These are phyloP conservation scores for Ascochyta viciae-villosae DNA, from an alignment of 2,329 filamentous ascomycete genomes.

Conservation along the genomic window DNA sequence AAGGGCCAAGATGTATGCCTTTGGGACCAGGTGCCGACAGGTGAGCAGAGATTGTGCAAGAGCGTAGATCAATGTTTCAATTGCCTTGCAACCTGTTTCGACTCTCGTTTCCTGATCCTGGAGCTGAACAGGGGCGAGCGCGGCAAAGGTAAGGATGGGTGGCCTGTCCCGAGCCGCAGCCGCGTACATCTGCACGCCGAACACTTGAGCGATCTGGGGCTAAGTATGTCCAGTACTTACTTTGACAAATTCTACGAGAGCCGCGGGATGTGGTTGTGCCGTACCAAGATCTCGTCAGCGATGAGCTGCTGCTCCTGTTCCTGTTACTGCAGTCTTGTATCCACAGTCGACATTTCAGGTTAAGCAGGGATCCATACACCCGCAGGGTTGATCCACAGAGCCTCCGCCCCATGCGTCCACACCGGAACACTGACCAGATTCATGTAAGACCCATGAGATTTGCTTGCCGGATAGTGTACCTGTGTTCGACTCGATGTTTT, in stretches of 20 bases:
- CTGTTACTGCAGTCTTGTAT: constrained; percentile 1
- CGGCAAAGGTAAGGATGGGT: neutral
- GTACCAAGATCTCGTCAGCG: constrained; percentile 7
- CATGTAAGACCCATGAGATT: constrained; percentile 3
- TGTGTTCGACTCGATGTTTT: constrained; percentile 7
- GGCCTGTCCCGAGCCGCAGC: constrained; percentile 1
- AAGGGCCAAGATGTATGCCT: neutral
- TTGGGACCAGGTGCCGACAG: neutral
- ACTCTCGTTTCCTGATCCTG: constrained; percentile 6
- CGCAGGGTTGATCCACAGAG: constrained; percentile 17
- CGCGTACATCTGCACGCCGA: neutral
- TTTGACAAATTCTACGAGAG: constrained; percentile 4
- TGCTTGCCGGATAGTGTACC: constrained; percentile 1
- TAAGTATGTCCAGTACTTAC: neutral
- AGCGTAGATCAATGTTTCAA: constrained; percentile 4
- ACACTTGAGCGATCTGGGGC: neutral
- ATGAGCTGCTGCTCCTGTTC: constrained; percentile 1
- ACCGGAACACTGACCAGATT: constrained; percentile 14
- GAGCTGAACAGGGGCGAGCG: constrained; percentile 4
- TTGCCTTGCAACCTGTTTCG: constrained; percentile 10
- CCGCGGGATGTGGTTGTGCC: constrained; percentile 3
- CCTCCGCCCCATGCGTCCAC: constrained; percentile 5
- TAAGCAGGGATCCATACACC: neutral
- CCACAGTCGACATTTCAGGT: constrained; percentile 11
- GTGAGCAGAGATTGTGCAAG: neutral